A percentile compares a stretch with the other conserved stretches of the same genome.
Evolutionary conservation across 108 stramenopile genomes (phyloP).

Genomic region (Nitzschia palea): DNA sequence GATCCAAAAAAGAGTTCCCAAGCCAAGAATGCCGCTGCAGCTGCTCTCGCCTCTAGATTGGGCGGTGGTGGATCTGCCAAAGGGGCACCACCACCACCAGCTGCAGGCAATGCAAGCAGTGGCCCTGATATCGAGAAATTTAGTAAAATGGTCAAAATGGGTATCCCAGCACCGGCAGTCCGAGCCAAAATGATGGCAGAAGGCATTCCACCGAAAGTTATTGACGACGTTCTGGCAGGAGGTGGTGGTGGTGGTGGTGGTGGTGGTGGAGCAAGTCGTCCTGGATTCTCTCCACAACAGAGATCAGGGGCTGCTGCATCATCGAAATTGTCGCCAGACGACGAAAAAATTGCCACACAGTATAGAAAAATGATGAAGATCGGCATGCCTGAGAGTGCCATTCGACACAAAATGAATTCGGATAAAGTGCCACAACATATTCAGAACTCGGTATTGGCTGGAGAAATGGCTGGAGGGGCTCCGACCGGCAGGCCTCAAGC

Average conservation of each 20-base stretch:
- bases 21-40: conserved; percentile 33
- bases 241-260: conserved; percentile 7
- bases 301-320: background rate
- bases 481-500: background rate
- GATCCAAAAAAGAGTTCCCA: conserved; percentile 19
- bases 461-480: conserved; percentile 4
- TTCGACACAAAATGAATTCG: conserved; percentile 26
- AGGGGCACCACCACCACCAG: background rate
- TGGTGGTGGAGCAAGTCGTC: background rate
- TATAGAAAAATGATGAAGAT: conserved; percentile 36
- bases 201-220: conserved; percentile 13
- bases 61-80: conserved; percentile 7
- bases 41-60: conserved; percentile 21
- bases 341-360: conserved; percentile 24
- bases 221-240: conserved; percentile 16
- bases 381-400: conserved; percentile 25
- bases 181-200: conserved; percentile 20
- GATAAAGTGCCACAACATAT: conserved; percentile 7
- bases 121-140: conserved; percentile 25
- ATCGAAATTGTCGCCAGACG: conserved; percentile 18
- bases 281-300: background rate
- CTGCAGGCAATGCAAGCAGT: background rate
- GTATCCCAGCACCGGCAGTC: conserved; percentile 27
- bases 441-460: conserved; percentile 14
- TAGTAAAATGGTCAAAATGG: conserved; percentile 35